A percentile compares a stretch with the other conserved stretches of the same genome.
Evolutionary conservation across 345 rosid genomes (phyloP).

Genomic region (Mangifera indica): DNA sequence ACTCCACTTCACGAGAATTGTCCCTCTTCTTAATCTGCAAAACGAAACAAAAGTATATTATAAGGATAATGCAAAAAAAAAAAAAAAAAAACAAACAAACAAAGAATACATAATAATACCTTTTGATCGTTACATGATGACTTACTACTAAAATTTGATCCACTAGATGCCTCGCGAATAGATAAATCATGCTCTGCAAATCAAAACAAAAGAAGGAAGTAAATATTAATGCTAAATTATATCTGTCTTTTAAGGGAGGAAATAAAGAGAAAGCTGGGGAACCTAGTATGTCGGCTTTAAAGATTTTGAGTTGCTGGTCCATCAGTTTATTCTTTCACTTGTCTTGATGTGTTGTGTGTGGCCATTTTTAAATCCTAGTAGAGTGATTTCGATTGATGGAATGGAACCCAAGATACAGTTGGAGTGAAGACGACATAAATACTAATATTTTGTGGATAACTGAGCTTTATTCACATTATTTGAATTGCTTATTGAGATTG

Average conservation of each 20-base stretch:
- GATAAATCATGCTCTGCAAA: slow-evolving; percentile 22
- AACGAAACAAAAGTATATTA: too few species aligned
- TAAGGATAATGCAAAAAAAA: too few species aligned
- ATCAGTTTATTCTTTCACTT: slow-evolving; percentile 16
- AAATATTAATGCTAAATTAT: not conserved
- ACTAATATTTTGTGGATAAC: slow-evolving; percentile 16
- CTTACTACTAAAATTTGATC: not conserved
- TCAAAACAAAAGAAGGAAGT: not conserved
- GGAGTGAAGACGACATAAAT: slow-evolving; percentile 34
- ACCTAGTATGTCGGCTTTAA: slow-evolving; percentile 27
- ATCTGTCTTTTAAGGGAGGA: not conserved
- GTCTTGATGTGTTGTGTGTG: not conserved
- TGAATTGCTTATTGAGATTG: slow-evolving; percentile 27
- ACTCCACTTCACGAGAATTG: slow-evolving; percentile 45
- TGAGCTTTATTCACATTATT: slow-evolving; percentile 19
- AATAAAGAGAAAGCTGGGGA: not conserved
- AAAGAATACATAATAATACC: not conserved
- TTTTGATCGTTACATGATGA: not conserved
- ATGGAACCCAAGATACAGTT: slow-evolving; percentile 24
- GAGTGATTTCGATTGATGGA: slow-evolving; percentile 17
- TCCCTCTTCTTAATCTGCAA: not conserved
- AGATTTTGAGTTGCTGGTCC: slow-evolving; percentile 22
- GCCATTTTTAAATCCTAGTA: slow-evolving; percentile 12
- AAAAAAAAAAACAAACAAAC: not conserved
- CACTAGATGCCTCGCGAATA: not conserved